These are phyloP conservation scores for Leccinum pellstonianum DNA, from an alignment of 768 basidiomycete genomes.

Conservation along the genomic window DNA sequence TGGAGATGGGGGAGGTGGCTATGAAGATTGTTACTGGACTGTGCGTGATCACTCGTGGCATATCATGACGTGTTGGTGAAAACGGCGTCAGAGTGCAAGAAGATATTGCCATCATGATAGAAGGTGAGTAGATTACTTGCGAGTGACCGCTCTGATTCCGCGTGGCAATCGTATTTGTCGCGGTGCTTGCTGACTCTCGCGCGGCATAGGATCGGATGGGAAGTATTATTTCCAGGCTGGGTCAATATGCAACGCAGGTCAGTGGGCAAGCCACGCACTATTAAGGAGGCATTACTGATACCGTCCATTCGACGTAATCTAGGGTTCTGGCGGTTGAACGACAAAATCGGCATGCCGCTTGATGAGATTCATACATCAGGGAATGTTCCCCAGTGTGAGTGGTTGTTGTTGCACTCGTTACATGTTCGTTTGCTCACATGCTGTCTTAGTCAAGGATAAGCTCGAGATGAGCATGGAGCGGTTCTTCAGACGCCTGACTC, in stretches of 20 bases:
- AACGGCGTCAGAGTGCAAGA: slow-evolving; percentile 46
- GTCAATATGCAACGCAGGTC: slow-evolving; percentile 63
- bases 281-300: background rate
- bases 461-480: slow-evolving; percentile 63
- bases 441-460: slow-evolving; percentile 51
- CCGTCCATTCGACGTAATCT: slow-evolving; percentile 6
- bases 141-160: slow-evolving; percentile 17
- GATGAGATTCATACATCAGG: slow-evolving; percentile 73
- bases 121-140: slow-evolving; percentile 40
- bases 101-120: slow-evolving; percentile 59
- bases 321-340: slow-evolving; percentile 77
- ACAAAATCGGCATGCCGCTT: slow-evolving; percentile 71
- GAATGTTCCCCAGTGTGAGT: slow-evolving; percentile 70
- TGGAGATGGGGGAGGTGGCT: slow-evolving; percentile 44
- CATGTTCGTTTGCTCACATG: slow-evolving; percentile 7
- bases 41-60: slow-evolving; percentile 38
- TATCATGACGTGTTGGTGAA: slow-evolving; percentile 7
- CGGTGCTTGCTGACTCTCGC: slow-evolving; percentile 18
- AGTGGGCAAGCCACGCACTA: slow-evolving; percentile 15
- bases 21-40: slow-evolving; percentile 61
- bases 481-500: slow-evolving; percentile 64
- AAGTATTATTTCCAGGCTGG: slow-evolving; percentile 75
- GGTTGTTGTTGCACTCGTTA: background rate
- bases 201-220: slow-evolving; percentile 56
- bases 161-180: slow-evolving; percentile 13